Base-by-base conservation (phyloP, 2,329 filamentous ascomycete genomes). In the Colletotrichum chlorophyti region DNA sequence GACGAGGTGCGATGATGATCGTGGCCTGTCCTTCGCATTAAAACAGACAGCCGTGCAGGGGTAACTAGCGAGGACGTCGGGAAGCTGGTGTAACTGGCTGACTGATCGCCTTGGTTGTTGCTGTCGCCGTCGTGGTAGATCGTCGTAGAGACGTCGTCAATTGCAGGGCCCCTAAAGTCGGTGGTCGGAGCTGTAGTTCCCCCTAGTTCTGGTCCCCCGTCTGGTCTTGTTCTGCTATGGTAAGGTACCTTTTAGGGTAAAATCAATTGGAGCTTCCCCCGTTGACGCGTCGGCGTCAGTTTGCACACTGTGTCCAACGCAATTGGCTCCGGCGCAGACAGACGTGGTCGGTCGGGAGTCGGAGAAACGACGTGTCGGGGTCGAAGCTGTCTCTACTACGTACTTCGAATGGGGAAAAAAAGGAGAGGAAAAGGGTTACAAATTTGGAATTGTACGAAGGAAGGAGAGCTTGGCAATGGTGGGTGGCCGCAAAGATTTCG, bases 161-260 rank as follows among this genome's bases (percentile, higher is more conserved):
- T 55, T 27, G 35, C 21, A 52, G 37, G 17, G 14, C 49, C 40
- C 50, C 41, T 32, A 49, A 48, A 31, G 48, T n/a, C 31, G 34
- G 54, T 48, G 42, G 41, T 59, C 34, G 51, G 55, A 55, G 55
- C 51, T 57, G 51, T 45, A 27, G 49, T 29, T 29, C 38, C 48
- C 49, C n/a, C n/a, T n/a, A n/a, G n/a, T n/a, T n/a, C 49, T 45
- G 38, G 23, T 53, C 49, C 23, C 43, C 37, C 48, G 35, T 42
- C 48, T 41, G 6, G 17, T 26, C 27, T 52, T 29, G 29, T 40
- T 38, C 37, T 14, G 31, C 9, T 12, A 4, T 38, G 46, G 26
- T 31, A 29, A 23, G 29, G 27, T 29, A 21, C 8, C 17, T 10
- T 27, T 8, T n/a, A 35, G 45, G 46, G 34, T 49, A 32, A 38